phyloP scores from a whole-genome alignment of 2,329 filamentous ascomycete genomes.

The Aspergillus sp. region DNA sequence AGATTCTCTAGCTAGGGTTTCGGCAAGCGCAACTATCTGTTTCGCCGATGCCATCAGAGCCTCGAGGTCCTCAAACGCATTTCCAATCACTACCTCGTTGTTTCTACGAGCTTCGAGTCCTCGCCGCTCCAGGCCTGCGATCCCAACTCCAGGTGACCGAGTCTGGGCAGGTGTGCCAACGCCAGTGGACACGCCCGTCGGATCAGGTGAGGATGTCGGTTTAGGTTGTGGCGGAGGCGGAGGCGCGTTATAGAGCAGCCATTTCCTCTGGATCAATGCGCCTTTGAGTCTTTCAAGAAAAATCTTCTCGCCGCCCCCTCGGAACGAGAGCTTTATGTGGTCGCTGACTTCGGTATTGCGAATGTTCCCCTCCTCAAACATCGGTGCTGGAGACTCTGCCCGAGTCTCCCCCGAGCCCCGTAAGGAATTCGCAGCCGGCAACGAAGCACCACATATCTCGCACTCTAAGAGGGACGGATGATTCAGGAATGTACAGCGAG shows the following conservation, averaged over 20 bases:
- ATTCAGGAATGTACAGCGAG: slow-evolving; percentile 91
- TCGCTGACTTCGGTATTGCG: slow-evolving; percentile 67
- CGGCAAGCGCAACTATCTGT: slow-evolving; percentile 90
- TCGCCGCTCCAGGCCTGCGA: slow-evolving; percentile 87
- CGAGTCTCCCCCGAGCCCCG: slow-evolving; percentile 46
- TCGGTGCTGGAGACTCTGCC: slow-evolving; percentile 78
- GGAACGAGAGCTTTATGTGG: slow-evolving; percentile 88
- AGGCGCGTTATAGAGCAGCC: slow-evolving; percentile 88
- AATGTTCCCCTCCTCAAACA: slow-evolving; percentile 54
- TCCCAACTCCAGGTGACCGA: slow-evolving; percentile 72
- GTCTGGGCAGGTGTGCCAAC: slow-evolving; percentile 30
- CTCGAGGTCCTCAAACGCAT: slow-evolving; percentile 93
- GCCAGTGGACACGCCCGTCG: slow-evolving; percentile 29
- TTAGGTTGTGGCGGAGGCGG: slow-evolving; percentile 68
- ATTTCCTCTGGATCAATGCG: slow-evolving; percentile 90
- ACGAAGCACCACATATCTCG: slow-evolving; percentile 85
- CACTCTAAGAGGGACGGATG: slow-evolving; percentile 84
- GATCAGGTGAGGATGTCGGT: slow-evolving; percentile 34
- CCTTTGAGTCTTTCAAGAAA: slow-evolving; percentile 89
- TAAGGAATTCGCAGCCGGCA: slow-evolving; percentile 61
- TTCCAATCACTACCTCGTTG: slow-evolving; percentile 90
- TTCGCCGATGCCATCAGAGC: slow-evolving; percentile 97
- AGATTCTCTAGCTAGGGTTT: slow-evolving; percentile 76
- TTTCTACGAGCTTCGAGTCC: slow-evolving; percentile 85
- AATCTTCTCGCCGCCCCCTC: slow-evolving; percentile 83